phyloP scores from a whole-genome alignment of 2,329 filamentous ascomycete genomes.

The Alternaria postmessia region DNA sequence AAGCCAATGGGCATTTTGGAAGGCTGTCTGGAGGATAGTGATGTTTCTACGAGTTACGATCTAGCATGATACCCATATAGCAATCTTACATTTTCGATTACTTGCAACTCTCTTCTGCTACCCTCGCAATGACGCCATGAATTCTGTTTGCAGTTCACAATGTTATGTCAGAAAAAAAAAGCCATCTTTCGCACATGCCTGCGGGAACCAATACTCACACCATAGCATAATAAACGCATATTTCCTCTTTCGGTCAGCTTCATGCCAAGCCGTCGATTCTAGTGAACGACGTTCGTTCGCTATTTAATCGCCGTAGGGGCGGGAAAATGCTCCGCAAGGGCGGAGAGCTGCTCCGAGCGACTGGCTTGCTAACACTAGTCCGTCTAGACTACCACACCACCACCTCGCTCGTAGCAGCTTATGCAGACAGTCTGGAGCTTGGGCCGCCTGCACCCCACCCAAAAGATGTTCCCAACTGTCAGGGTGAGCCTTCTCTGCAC shows the following conservation, averaged over 20 bases:
- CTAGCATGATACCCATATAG: slow-evolving; percentile 4
- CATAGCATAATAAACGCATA: background rate
- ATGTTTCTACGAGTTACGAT: background rate
- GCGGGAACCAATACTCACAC: background rate
- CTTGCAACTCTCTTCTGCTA: background rate
- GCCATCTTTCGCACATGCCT: background rate
- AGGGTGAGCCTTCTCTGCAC: background rate
- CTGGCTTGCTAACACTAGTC: background rate
- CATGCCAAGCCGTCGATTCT: slow-evolving; percentile 7
- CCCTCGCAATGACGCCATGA: background rate
- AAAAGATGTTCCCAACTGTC: background rate
- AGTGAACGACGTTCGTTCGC: slow-evolving; percentile 8
- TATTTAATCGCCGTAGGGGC: slow-evolving; percentile 1
- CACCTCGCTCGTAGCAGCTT: background rate
- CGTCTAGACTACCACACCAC: background rate
- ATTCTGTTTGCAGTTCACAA: background rate
- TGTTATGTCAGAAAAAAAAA: background rate
- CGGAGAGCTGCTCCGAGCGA: background rate
- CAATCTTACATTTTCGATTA: background rate
- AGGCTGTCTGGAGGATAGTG: background rate
- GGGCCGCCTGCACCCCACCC: background rate
- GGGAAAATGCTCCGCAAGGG: background rate
- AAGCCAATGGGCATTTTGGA: background rate
- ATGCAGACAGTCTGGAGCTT: background rate
- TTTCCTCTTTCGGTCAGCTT: background rate